Base-by-base conservation (phyloP, 2,329 filamentous ascomycete species). In the Orbilia brochopaga region DNA sequence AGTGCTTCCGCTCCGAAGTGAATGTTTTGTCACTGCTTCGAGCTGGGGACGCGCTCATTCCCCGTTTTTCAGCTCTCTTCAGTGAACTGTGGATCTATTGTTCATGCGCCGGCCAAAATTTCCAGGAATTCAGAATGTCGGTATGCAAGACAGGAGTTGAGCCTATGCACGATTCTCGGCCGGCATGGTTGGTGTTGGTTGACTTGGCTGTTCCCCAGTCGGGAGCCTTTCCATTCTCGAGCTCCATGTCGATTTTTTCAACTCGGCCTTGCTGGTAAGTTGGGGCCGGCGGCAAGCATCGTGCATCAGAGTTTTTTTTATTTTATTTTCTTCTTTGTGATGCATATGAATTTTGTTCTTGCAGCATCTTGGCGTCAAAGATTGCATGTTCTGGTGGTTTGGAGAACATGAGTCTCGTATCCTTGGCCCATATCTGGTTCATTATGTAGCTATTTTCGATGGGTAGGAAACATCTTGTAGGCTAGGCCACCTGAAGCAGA, bases 81-180 rank as follows among this genome's bases (percentile, higher is more conserved):
- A 21, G 44, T 17, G 19, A 19, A 19, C 5, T 3, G 40, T 44
- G 17, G 40, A 44, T 17, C 40, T 21, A 24, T 57, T 57, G 21
- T 44, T 57, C 13, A 32, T 32, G 27, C 27, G 8, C 52, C 54
- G 11, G 30, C 54, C 54, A 32, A 27, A 27, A 27, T 17, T 55
- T 48, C 44, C 44, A 48, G 54, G 35, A 42, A 57, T 23, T 48
- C 44, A 21, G 5, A 48, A 6, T n/a, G 21, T 27, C 42, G 40
- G 42, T 13, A 48, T 32, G 42, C 42, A 35, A 59, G 32, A 40
- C 55, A 59, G 2, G 7, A 30, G 27, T 59, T 59, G 23, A 59
- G 55, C 55, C 55, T 59, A 59, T 59, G 55, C 55, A 50, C 17
- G 40, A 48, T 42, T 27, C 42, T 32, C 32, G 44, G 44, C 44